phyloP scores from a whole-genome alignment of 2,329 filamentous ascomycete genomes.

The Aspergillus pseudonomiae region DNA sequence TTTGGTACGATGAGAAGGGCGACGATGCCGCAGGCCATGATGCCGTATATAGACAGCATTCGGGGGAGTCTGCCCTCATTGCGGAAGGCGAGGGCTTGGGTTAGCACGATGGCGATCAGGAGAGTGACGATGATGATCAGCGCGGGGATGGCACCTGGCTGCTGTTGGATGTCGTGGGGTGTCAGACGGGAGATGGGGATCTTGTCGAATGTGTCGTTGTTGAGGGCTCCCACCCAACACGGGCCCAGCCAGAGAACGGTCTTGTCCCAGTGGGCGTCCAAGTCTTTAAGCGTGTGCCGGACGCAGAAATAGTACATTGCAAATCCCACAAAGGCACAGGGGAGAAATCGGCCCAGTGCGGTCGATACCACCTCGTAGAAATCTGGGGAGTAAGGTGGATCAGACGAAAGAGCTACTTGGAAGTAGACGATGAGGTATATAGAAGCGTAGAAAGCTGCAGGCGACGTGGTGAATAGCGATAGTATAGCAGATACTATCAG shows the following conservation, averaged over 20 bases:
- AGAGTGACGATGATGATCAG: conserved; percentile 56
- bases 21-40: conserved; percentile 48
- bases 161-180: conserved; percentile 62
- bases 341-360: conserved; percentile 60
- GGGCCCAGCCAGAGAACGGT: conserved; percentile 63
- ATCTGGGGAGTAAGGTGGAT: conserved; percentile 58
- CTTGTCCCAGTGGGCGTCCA: conserved; percentile 63
- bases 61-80: conserved; percentile 59
- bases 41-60: conserved; percentile 48
- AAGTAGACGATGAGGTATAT: conserved; percentile 61
- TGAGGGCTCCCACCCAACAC: conserved; percentile 63
- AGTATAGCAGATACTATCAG: conserved; percentile 57
- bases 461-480: conserved; percentile 60
- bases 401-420: conserved; percentile 62
- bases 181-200: conserved; percentile 66
- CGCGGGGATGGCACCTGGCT: conserved; percentile 62
- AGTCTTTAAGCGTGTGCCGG: conserved; percentile 49
- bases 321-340: conserved; percentile 61
- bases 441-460: conserved; percentile 59
- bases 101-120: conserved; percentile 56
- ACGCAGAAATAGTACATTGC: conserved; percentile 60
- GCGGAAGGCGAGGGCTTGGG: conserved; percentile 60
- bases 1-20: conserved; percentile 57
- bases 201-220: conserved; percentile 66
- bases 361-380: conserved; percentile 59